These are phyloP conservation scores for Spathaspora jeffriesii DNA, from an alignment of 1,139 yeast genomes.

Conservation along the genomic window DNA sequence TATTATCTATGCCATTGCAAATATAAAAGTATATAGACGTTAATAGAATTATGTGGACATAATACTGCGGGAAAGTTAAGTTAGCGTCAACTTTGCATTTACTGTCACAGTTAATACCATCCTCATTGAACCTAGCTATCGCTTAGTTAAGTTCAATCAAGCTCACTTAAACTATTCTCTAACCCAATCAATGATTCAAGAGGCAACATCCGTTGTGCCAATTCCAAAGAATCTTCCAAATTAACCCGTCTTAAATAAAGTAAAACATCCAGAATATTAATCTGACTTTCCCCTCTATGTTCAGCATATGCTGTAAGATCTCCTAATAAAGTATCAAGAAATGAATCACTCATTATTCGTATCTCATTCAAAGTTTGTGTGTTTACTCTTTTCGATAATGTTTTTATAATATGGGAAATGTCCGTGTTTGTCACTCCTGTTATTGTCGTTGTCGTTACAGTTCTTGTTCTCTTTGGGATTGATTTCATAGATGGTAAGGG, in stretches of 20 bases:
- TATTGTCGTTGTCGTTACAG: neutral
- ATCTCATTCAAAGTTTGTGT: conserved; percentile 8
- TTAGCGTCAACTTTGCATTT: no score
- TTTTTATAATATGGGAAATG: neutral
- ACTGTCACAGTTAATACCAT: no score
- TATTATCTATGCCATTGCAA: no score
- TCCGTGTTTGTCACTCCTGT: neutral
- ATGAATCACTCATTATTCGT: conserved; percentile 25
- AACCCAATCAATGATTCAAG: conserved; percentile 35
- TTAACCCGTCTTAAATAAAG: conserved; percentile 36
- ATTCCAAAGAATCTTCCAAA: conserved; percentile 21
- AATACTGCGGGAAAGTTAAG: no score
- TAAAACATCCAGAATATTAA: conserved; percentile 36
- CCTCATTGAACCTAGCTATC: neutral
- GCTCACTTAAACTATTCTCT: conserved; percentile 25
- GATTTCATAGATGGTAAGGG: neutral
- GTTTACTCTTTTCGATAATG: neutral
- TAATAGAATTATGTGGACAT: no score
- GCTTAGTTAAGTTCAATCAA: neutral
- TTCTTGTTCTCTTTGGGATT: neutral
- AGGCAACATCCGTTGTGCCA: conserved; percentile 39
- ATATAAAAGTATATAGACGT: no score
- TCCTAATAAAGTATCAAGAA: conserved; percentile 30
- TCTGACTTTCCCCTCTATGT: conserved; percentile 28
- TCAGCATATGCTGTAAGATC: conserved; percentile 36